Evolutionary conservation across 1,284 basidiomycete species (phyloP), one percentile per base, ranked within the genome.

Genomic region (Pulchroboletus neoregius): DNA sequence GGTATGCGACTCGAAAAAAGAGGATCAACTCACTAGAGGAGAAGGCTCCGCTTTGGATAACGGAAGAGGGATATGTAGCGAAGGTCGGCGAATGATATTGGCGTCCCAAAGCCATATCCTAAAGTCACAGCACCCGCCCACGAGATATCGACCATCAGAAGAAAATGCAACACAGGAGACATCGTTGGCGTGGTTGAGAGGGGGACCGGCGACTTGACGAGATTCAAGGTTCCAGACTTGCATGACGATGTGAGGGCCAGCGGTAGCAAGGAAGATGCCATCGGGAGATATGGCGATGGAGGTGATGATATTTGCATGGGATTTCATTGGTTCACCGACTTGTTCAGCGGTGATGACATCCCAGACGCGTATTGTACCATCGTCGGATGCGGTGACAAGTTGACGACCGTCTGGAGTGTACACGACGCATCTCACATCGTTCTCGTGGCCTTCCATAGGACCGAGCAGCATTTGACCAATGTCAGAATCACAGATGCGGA

Each of bases 51-150:
- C 10, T 48, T 48, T 48, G 24, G 46, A 48, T 22, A 43, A 24
- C 12, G 46, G 49, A 2, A 43, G 49, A 15, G 45, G 48, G 6
- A 13, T 24, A 5, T 51, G 45, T 1, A 51, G 46, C 7, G 39
- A 37, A n/a, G 56, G 58, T 22, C 48, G 49, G 32, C 48, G 53
- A 37, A 61, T 10, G 37, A 62, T 44, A 12, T 39, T 26, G 22
- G 61, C 60, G 18, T 67, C 58, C 63, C 66, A 65, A 9, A 65
- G 18, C 56, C 64, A 62, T 49, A 68, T 54, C 34, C 62, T 53
- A 41, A 57, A 54, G 39, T 65, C 59, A 33, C 52, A 57, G 9
- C 65, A 68, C 1, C 64, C 66, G 27, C 62, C 59, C 6, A 60
- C 52, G 38, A 65, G 61, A 24, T 53, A 53, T 1, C 54, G 56